Base-by-base conservation (phyloP, 73 alveolate genomes). In the Stentor roeselii region DNA sequence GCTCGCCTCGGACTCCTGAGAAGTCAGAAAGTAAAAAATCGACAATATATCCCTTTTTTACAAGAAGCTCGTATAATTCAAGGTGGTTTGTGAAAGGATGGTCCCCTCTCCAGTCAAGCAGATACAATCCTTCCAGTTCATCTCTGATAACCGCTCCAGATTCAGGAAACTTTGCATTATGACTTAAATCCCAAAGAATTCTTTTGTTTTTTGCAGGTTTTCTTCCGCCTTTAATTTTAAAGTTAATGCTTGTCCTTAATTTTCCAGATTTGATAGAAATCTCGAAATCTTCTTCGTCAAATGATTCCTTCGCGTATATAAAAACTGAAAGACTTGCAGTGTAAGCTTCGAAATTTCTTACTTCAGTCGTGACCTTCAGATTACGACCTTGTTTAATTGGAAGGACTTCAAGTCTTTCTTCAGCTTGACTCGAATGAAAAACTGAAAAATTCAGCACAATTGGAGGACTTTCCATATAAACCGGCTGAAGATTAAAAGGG, bases 51-150 rank as follows among this genome's bases (percentile, higher is more conserved):
- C 92, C 95, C 34, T 59, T 76, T 31, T 76, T 74, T 1, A 74
- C 36, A 1, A 89, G 85, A 37, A 82, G 42, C 41, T 89, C 59
- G 39, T 90, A 90, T 27, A 87, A 61, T 75, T 83, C 76, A 36
- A 87, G 83, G 61, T 60, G 84, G 74, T 90, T 90, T 32, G 95
- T 90, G 77, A 90, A 90, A 36, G 87, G 83, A 84, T 87, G 93
- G 82, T 90, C 95, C 6, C 95, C 95, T 67, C 86, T 60, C 89
- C 92, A 90, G 59, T 90, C 95, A 87, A 77, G 87, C 2, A 90
- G 89, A 41, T 86, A 86, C 32, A 59, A 75, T 36, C 78, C 60
- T 6, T 82, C 85, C 2, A 82, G 36, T 2, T 88, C 78, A 67
- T 90, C 95, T 61, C 93, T 37, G 3, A 90, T 42, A 41, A 90